Conservation (phyloP, 78 protist species). For the slime mould (Dictyostelium discoideum) region DNA sequence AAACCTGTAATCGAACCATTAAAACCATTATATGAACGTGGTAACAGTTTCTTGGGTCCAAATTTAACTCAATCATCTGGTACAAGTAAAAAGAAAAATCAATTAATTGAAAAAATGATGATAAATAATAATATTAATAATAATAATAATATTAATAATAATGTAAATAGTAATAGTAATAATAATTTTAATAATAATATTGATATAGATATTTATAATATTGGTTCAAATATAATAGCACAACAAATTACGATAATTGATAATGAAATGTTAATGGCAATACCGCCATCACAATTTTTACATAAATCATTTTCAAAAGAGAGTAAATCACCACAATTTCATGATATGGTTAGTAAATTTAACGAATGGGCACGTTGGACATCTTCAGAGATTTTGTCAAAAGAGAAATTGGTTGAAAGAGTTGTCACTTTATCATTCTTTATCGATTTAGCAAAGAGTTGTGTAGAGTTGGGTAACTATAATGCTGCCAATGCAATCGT, state of each 20-base stretch:
- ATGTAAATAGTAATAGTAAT: neutral
- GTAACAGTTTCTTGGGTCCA: conserved; percentile 36
- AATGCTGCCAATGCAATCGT: conserved; percentile 43
- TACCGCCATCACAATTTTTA: conserved; percentile 65
- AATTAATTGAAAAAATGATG: neutral
- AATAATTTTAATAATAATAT: neutral
- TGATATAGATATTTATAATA: conserved; percentile 23
- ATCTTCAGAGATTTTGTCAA: conserved; percentile 25
- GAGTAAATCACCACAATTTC: conserved; percentile 44
- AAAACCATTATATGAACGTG: conserved; percentile 54
- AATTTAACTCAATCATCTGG: neutral
- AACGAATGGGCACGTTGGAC: conserved; percentile 77
- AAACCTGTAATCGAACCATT: neutral
- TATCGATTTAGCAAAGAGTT: conserved; percentile 56
- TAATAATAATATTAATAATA: neutral
- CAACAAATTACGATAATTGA: conserved; percentile 54
- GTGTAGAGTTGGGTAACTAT: conserved; percentile 70
- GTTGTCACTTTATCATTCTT: conserved; percentile 31
- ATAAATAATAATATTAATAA: neutral
- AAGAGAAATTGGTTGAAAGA: conserved; percentile 44
- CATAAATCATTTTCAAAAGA: conserved; percentile 60
- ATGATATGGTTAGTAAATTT: conserved; percentile 49
- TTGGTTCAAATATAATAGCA: conserved; percentile 51
- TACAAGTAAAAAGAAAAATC: neutral
- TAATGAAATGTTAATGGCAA: conserved; percentile 56